Evolutionary conservation across 2,329 filamentous ascomycete genomes (phyloP).

Genomic region (Botrytis deweyae): DNA sequence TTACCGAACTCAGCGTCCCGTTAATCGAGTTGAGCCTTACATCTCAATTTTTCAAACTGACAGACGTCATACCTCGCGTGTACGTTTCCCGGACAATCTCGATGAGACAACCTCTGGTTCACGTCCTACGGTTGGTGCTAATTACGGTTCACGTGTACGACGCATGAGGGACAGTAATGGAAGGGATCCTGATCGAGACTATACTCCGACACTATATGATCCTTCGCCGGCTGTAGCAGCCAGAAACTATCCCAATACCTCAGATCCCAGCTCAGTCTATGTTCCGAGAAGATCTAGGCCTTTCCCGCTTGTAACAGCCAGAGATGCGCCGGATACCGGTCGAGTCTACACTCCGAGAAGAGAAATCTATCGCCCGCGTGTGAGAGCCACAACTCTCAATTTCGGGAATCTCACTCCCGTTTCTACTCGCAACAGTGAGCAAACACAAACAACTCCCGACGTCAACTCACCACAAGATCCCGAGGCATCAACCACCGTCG

Average conservation of each 20-base stretch:
- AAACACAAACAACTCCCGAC: neutral
- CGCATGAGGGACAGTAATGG: neutral
- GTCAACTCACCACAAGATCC: neutral
- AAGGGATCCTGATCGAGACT: neutral
- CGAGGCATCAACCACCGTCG: neutral
- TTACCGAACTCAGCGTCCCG: too few species aligned
- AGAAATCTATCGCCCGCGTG: neutral
- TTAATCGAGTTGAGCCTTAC: neutral
- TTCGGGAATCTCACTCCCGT: neutral
- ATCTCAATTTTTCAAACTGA: neutral
- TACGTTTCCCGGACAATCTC: neutral
- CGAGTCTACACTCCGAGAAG: neutral
- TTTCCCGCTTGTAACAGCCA: neutral
- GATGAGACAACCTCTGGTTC: neutral
- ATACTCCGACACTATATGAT: neutral
- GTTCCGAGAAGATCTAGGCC: neutral
- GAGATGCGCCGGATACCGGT: neutral
- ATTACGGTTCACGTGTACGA: neutral
- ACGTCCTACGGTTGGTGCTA: neutral
- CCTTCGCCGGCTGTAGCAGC: neutral
- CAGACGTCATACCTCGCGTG: neutral
- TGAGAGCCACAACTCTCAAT: neutral
- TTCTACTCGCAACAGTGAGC: neutral
- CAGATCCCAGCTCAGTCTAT: neutral
- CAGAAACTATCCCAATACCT: neutral